Evolutionary conservation across 1,139 yeast genomes (phyloP).

Genomic region (Geotrichum carabidarum): DNA sequence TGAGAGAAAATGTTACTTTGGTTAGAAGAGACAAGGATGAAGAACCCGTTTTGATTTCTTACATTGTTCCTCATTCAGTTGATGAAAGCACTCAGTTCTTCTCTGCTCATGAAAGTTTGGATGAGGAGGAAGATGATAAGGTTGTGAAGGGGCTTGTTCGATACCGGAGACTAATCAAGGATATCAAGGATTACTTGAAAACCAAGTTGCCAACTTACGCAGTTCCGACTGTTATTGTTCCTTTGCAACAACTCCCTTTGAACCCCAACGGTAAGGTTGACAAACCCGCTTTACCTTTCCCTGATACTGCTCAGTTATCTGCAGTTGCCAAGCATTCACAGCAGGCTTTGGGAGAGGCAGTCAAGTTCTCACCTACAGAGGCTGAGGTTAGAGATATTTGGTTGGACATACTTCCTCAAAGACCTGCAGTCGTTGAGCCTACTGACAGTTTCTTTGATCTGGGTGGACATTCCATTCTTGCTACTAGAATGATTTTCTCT

Average conservation of each 20-base stretch:
- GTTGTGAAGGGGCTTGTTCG: constrained; percentile 72
- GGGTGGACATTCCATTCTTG: constrained; percentile 96
- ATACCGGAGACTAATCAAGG: constrained; percentile 71
- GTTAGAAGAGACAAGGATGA: constrained; percentile 91
- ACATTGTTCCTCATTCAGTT: constrained; percentile 77
- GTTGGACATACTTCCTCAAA: constrained; percentile 78
- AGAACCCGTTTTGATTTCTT: constrained; percentile 86
- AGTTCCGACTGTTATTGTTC: constrained; percentile 86
- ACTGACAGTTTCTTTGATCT: constrained; percentile 91
- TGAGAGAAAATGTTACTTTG: constrained; percentile 85
- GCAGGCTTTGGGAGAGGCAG: constrained; percentile 22
- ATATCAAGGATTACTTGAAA: constrained; percentile 74
- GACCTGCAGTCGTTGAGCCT: constrained; percentile 70
- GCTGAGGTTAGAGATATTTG: constrained; percentile 70
- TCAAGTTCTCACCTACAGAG: constrained; percentile 58
- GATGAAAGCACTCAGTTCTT: constrained; percentile 43
- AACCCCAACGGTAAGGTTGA: constrained; percentile 98
- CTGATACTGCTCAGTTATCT: constrained; percentile 78
- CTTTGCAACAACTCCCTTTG: constrained; percentile 77
- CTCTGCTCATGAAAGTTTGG: constrained; percentile 37
- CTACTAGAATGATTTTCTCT: constrained; percentile 94
- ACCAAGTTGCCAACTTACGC: constrained; percentile 90
- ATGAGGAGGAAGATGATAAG: constrained; percentile 48
- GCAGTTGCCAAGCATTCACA: constrained; percentile 49
- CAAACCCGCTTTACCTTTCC: constrained; percentile 94